phyloP scores from a whole-genome alignment of 2,329 filamentous ascomycete genomes.

The Emydomyces testavorans region DNA sequence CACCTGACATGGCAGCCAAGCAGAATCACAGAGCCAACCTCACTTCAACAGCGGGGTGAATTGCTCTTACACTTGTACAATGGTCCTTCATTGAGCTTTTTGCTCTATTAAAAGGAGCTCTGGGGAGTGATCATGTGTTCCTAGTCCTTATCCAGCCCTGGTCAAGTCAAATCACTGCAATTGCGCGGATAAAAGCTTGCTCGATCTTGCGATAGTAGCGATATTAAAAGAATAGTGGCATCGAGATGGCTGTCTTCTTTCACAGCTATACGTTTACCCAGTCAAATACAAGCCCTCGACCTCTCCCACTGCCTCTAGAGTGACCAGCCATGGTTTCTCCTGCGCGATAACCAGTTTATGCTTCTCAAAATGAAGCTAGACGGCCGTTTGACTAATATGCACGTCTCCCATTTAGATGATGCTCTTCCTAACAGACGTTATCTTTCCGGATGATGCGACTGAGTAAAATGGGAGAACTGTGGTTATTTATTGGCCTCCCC shows the following conservation, averaged over 20 bases:
- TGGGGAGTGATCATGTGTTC: too few relatives aligned
- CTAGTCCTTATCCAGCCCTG: too few relatives aligned
- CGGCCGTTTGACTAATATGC: conserved; percentile 43
- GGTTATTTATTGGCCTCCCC: conserved; percentile 31
- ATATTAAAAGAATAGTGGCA: too few relatives aligned
- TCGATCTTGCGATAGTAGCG: too few relatives aligned
- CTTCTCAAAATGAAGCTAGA: conserved; percentile 43
- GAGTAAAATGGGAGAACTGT: conserved; percentile 28
- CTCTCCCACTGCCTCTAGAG: conserved; percentile 40
- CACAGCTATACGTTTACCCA: conserved; percentile 58
- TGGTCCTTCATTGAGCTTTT: too few relatives aligned
- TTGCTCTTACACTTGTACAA: too few relatives aligned
- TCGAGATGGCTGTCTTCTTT: too few relatives aligned
- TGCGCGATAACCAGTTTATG: conserved; percentile 62
- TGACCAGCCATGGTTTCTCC: conserved; percentile 51
- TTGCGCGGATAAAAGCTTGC: too few relatives aligned
- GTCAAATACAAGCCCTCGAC: conserved; percentile 61
- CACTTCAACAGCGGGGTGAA: too few relatives aligned
- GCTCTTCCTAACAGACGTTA: conserved; percentile 52
- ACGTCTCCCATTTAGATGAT: conserved; percentile 49
- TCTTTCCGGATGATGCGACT: conserved; percentile 19
- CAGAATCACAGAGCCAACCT: too few relatives aligned
- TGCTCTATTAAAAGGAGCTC: too few relatives aligned
- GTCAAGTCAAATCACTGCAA: too few relatives aligned
- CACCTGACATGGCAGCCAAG: background rate